Percentiles rank a stretch among this genome's conserved stretches.
Evolutionary conservation across 345 rosid species (phyloP).

Genomic region (Mercurialis annua): DNA sequence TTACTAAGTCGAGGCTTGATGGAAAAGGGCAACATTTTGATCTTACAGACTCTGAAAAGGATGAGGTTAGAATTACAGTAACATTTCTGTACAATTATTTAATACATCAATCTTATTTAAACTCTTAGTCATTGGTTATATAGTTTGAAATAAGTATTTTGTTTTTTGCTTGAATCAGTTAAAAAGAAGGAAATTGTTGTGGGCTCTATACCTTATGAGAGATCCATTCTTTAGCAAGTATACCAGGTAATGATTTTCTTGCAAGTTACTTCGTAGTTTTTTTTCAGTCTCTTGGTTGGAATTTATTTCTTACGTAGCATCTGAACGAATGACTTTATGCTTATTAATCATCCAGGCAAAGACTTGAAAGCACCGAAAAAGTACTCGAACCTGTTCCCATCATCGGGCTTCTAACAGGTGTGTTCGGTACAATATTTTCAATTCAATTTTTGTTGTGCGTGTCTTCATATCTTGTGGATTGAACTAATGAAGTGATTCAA

Average conservation of each 20-base stretch:
- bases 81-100: not conserved
- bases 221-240: conserved; percentile 92
- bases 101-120: conserved; percentile 9
- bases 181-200: conserved; percentile 74
- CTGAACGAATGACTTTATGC: not conserved
- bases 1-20: conserved; percentile 30
- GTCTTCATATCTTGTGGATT: not conserved
- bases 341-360: conserved; percentile 47
- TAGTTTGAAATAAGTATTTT: not conserved
- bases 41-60: conserved; percentile 54
- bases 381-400: conserved; percentile 64
- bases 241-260: conserved; percentile 48
- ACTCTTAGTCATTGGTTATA: not conserved
- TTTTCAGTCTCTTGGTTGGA: not conserved
- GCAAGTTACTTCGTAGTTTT: not conserved
- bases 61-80: conserved; percentile 60
- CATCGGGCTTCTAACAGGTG: conserved; percentile 71
- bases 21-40: conserved; percentile 36
- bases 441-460: not conserved
- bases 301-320: not conserved
- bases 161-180: conserved; percentile 42
- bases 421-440: conserved; percentile 4
- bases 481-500: not conserved
- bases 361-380: conserved; percentile 64
- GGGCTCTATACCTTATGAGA: conserved; percentile 93